phyloP scores from a whole-genome alignment of 108 stramenopile genomes.

The Nitzschia sp. region DNA sequence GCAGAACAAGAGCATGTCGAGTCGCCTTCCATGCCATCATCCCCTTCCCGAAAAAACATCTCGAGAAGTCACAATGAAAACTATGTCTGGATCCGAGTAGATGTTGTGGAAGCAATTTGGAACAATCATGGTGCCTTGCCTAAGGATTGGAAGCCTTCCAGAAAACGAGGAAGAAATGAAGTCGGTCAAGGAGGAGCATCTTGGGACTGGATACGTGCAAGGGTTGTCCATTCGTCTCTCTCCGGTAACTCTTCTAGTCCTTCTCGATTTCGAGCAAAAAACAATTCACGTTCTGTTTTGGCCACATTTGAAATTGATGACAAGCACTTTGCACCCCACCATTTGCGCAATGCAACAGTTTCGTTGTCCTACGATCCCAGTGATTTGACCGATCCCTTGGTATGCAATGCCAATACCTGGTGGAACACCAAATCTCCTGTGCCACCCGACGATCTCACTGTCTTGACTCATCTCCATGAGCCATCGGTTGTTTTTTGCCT shows the following conservation, averaged over 20 bases:
- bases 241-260: background rate
- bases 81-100: slow-evolving; percentile 54
- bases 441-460: slow-evolving; percentile 64
- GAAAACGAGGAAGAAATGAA: slow-evolving; percentile 37
- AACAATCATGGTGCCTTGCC: slow-evolving; percentile 41
- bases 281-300: slow-evolving; percentile 16
- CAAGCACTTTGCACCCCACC: slow-evolving; percentile 29
- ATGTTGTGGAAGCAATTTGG: slow-evolving; percentile 41
- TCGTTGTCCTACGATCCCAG: slow-evolving; percentile 40
- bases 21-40: background rate
- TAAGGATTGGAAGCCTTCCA: slow-evolving; percentile 36
- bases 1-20: too few relatives aligned
- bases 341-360: slow-evolving; percentile 38
- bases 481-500: slow-evolving; percentile 80
- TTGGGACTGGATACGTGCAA: slow-evolving; percentile 51
- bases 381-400: slow-evolving; percentile 13
- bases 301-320: slow-evolving; percentile 45
- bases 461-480: slow-evolving; percentile 83
- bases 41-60: background rate
- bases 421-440: slow-evolving; percentile 25
- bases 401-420: slow-evolving; percentile 56
- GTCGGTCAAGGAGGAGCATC: background rate
- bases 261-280: background rate
- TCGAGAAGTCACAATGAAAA: slow-evolving; percentile 1
- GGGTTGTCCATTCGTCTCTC: slow-evolving; percentile 25